Base-by-base conservation (phyloP, 345 rosid species). In the Camelina sativa region DNA sequence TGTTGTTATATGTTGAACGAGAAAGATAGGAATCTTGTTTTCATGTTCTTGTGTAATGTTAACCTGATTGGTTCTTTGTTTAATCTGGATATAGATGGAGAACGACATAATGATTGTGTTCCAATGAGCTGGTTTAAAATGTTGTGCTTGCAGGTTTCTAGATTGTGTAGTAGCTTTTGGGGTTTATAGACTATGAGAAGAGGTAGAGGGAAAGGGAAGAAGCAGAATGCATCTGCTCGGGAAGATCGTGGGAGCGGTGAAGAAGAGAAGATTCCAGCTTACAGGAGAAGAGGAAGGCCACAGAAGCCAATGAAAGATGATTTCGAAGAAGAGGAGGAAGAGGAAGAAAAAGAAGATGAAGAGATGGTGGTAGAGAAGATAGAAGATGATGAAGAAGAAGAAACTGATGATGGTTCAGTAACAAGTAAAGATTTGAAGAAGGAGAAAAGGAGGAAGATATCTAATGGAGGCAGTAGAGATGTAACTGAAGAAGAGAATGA, bases 201-300 rank as follows among this genome's bases (percentile, higher is more conserved):
- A 83, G 91, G 86, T 16, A 86, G 88, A 83, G 91, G 94, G 37
- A 91, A 86, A 80, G 87, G 88, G 59, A 91, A 83, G 89, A 89
- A 85, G 81, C 88, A 79, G 80, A 80, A 66, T 28, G 69, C 28
- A 43, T 67, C 84, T 74, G 69, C 84, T 35, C 69, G 59, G 35
- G 89, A 84, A 46, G 92, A 85, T 77, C 81, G 60, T 32, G 86
- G 82, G 69, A 87, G 83, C 12, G 92, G 76, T 3, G 89, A 91
- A 63, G 95, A 87, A 54, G 95, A 87, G 59, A 85, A 87, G 50
- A 66, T 82, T 57, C 91, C 89, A 0, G 64, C 81, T 41, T 76
- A 63, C 53, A 79, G 67, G 77, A 86, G 85, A 83, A 86, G 90
- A 76, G 97, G 93, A 77, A 91, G 91, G 76, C 89, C 90, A 9